phyloP scores from a whole-genome alignment of 2,329 filamentous ascomycete species.

The Fusarium abutilonis region DNA sequence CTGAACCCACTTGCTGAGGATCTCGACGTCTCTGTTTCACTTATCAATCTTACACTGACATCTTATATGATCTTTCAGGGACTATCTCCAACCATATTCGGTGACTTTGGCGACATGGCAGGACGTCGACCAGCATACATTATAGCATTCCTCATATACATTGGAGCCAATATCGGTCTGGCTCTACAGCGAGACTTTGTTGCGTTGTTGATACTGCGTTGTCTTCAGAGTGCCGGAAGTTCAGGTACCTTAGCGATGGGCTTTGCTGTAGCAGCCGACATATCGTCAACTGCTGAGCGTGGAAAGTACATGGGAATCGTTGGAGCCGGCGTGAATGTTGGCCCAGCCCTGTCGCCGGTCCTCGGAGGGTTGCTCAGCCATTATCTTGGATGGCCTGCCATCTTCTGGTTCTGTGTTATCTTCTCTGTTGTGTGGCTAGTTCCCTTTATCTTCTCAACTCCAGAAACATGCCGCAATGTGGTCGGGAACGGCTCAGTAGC shows the following conservation, averaged over 20 bases:
- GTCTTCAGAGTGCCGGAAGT: slow-evolving; percentile 71
- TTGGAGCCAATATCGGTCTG: slow-evolving; percentile 68
- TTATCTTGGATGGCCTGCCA: slow-evolving; percentile 72
- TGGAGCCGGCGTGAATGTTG: slow-evolving; percentile 66
- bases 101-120: slow-evolving; percentile 68
- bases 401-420: slow-evolving; percentile 76
- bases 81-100: slow-evolving; percentile 68
- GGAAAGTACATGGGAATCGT: slow-evolving; percentile 78
- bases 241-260: slow-evolving; percentile 76
- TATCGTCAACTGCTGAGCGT: slow-evolving; percentile 73
- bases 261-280: slow-evolving; percentile 76
- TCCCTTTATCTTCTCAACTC: slow-evolving; percentile 65
- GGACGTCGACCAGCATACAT: slow-evolving; percentile 71
- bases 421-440: slow-evolving; percentile 61
- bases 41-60: slow-evolving; percentile 63
- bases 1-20: slow-evolving; percentile 54
- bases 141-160: slow-evolving; percentile 65
- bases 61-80: slow-evolving; percentile 73
- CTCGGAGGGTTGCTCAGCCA: slow-evolving; percentile 71
- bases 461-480: slow-evolving; percentile 67
- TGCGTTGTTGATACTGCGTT: slow-evolving; percentile 68
- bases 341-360: slow-evolving; percentile 65
- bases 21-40: slow-evolving; percentile 51
- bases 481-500: slow-evolving; percentile 71
- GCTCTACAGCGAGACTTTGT: slow-evolving; percentile 67